A percentile compares a stretch with the other conserved stretches of the same genome.
These are phyloP conservation scores for Podospora fimiseda DNA, from an alignment of 495 filamentous ascomycete genomes.

Conservation along the genomic window DNA sequence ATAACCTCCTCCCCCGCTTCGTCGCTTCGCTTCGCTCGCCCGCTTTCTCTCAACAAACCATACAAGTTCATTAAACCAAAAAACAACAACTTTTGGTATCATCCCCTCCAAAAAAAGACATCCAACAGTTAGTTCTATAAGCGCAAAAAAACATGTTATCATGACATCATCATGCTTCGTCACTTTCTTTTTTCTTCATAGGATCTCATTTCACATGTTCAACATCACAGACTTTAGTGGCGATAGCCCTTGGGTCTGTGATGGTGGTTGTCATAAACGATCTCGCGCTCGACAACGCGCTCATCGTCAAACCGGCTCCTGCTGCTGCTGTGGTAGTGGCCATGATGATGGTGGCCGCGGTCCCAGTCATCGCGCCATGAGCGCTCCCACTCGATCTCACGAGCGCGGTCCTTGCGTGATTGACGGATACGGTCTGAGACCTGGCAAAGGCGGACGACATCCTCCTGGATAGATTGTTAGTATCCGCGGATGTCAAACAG, in stretches of 20 bases:
- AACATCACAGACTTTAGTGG: neutral
- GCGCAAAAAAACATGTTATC: neutral
- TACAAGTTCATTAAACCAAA: neutral
- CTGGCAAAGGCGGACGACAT: conserved; percentile 77
- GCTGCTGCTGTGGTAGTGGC: conserved; percentile 26
- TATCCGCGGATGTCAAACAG: conserved; percentile 2
- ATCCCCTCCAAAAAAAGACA: neutral
- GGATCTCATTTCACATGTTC: neutral
- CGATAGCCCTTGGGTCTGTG: conserved; percentile 18
- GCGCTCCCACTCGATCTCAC: conserved; percentile 77
- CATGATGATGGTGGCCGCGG: conserved; percentile 31
- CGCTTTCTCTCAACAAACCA: neutral
- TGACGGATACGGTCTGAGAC: conserved; percentile 75
- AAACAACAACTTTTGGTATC: neutral
- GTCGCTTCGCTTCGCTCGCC: neutral
- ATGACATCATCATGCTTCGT: neutral
- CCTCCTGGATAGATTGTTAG: conserved; percentile 55
- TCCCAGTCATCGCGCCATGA: conserved; percentile 59
- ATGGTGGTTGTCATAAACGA: conserved; percentile 44
- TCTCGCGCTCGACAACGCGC: conserved; percentile 52
- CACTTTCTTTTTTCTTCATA: neutral
- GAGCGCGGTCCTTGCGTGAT: conserved; percentile 66
- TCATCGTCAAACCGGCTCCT: conserved; percentile 46
- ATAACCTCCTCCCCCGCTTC: neutral
- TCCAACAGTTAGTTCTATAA: neutral